These are phyloP conservation scores for Podila clonocystis DNA, from an alignment of 192 early-diverging fungal species.

Conservation along the genomic window DNA sequence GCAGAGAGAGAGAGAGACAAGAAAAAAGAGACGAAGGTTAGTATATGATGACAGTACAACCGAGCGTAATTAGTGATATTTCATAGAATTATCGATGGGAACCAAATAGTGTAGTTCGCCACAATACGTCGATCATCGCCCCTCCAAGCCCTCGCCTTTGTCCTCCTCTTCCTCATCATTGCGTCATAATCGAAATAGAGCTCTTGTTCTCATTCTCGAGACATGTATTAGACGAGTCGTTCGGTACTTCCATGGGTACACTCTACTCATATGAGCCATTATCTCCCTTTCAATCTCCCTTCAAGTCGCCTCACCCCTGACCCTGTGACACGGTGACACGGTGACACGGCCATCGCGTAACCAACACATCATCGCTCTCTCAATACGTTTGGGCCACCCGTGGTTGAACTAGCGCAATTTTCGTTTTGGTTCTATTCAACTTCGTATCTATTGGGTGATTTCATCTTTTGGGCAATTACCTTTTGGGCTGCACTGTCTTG, in stretches of 20 bases:
- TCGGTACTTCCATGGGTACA: no score
- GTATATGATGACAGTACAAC: not conserved
- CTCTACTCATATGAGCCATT: no score
- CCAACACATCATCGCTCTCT: constrained; percentile 13
- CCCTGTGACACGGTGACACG: not conserved
- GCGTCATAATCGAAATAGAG: no score
- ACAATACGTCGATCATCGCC: not conserved
- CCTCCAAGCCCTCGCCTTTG: not conserved
- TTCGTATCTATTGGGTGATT: not conserved
- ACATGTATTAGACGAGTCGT: no score
- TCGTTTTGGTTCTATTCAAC: not conserved
- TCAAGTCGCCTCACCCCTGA: not conserved
- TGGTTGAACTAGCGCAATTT: not conserved
- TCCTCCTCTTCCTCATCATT: not conserved
- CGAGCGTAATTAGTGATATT: not conserved
- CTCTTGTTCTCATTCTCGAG: no score
- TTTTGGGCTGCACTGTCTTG: constrained; percentile 28
- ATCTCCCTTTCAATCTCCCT: not conserved
- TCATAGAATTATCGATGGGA: not conserved
- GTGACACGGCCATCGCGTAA: constrained; percentile 8
- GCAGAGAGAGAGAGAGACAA: not conserved
- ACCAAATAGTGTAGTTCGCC: not conserved
- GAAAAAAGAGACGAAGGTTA: not conserved
- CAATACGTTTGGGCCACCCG: not conserved
- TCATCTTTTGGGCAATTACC: constrained; percentile 8